These are phyloP conservation scores for Camelina neglecta DNA, from an alignment of 345 rosid species.

Conservation along the genomic window DNA sequence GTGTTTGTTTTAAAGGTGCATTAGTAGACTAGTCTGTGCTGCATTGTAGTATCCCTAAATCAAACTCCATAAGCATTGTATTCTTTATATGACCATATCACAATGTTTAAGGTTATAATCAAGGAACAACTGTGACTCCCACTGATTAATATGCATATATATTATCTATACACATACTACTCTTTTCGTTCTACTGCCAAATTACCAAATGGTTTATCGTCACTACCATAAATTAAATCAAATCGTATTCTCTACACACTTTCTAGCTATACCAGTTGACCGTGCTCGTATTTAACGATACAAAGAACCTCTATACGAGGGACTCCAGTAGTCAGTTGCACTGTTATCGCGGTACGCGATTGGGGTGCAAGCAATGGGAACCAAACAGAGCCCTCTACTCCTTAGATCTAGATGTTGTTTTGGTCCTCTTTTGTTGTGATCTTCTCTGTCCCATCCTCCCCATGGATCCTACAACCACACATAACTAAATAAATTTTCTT, in stretches of 20 bases:
- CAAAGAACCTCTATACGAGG: constrained; percentile 72
- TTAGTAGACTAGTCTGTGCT: not conserved
- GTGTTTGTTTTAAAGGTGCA: too few species aligned
- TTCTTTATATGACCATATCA: constrained; percentile 18
- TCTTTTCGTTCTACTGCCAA: not conserved
- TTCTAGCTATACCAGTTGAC: constrained; percentile 25
- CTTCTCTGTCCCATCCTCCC: constrained; percentile 71
- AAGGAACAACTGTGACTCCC: not conserved
- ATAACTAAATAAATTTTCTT: not conserved
- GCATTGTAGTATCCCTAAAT: not conserved
- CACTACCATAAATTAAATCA: constrained; percentile 8
- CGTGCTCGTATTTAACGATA: constrained; percentile 54
- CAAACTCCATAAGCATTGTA: constrained; percentile 12
- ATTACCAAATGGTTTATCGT: constrained; percentile 15
- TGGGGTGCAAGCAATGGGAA: constrained; percentile 74
- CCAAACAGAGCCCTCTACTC: constrained; percentile 85
- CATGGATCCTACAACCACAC: constrained; percentile 62
- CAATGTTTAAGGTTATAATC: not conserved
- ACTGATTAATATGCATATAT: constrained; percentile 25
- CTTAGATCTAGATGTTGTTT: constrained; percentile 54
- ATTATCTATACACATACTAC: constrained; percentile 6
- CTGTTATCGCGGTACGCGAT: constrained; percentile 63
- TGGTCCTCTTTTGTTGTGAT: constrained; percentile 50
- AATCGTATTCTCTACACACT: constrained; percentile 23
- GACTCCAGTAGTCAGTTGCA: constrained; percentile 88